A percentile compares a stretch with the other conserved stretches of the same genome.
Conservation (phyloP, 1,284 basidiomycete genomes). For the Amylostereum areolatum region DNA sequence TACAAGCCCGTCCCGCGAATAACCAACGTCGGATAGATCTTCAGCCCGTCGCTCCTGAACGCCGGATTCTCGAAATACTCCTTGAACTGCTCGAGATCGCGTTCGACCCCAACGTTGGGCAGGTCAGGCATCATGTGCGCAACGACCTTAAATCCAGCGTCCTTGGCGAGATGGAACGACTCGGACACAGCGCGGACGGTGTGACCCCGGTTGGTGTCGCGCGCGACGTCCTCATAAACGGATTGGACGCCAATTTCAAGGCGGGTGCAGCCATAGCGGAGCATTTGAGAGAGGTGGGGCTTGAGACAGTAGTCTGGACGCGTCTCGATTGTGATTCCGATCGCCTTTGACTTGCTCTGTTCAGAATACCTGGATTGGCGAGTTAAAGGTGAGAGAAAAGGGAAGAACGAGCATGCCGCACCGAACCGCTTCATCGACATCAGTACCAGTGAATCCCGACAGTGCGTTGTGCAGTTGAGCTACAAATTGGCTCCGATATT, state of each 20-base stretch:
- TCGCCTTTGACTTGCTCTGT: conserved; percentile 96
- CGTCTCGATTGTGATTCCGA: conserved; percentile 99
- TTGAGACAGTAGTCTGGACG: conserved; percentile 97
- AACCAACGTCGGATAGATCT: conserved; percentile 97
- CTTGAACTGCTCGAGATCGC: conserved; percentile 98
- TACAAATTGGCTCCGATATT: conserved; percentile 90
- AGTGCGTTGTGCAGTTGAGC: conserved; percentile 97
- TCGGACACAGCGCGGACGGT: conserved; percentile 97
- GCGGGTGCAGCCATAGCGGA: conserved; percentile 96
- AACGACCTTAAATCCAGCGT: conserved; percentile 99
- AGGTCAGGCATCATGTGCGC: conserved; percentile 99
- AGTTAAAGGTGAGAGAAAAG: not conserved
- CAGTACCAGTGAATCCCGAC: conserved; percentile 88
- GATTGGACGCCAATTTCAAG: conserved; percentile 99
- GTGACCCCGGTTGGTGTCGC: conserved; percentile 97
- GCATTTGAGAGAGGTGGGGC: conserved; percentile 98
- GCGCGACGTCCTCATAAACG: conserved; percentile 98
- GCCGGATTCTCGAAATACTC: conserved; percentile 99
- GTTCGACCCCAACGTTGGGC: conserved; percentile 95
- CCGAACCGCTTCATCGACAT: conserved; percentile 97
- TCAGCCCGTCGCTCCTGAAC: conserved; percentile 95
- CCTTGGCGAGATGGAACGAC: conserved; percentile 97
- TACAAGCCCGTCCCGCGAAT: conserved; percentile 97
- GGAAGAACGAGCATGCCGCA: conserved; percentile 23
- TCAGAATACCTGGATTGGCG: conserved; percentile 74